These are phyloP conservation scores for Piper longum DNA, from an alignment of 164 flowering plant genomes.

Conservation along the genomic window DNA sequence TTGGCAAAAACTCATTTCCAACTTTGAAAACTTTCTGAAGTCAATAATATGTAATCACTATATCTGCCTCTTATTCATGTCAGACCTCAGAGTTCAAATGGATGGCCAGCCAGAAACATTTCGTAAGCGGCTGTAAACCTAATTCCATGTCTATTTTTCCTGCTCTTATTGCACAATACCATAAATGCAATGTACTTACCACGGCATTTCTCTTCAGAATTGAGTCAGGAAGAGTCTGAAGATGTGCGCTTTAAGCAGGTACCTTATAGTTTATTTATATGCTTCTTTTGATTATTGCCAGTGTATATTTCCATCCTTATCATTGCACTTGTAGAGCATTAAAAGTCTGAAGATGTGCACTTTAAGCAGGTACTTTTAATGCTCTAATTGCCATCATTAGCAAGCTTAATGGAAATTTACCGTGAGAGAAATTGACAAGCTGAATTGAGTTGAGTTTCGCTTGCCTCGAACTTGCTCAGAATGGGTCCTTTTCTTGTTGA, in stretches of 20 bases:
- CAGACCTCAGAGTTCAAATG: constrained; percentile 7
- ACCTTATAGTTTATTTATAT: constrained; percentile 3
- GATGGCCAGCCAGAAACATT: constrained; percentile 52
- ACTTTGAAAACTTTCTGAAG: too few relatives aligned
- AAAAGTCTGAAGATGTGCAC: constrained; percentile 68
- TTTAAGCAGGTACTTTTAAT: constrained; percentile 58
- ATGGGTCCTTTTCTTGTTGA: too few relatives aligned
- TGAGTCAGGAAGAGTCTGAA: constrained; percentile 68
- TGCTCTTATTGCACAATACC: background rate
- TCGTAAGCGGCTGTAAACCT: constrained; percentile 31
- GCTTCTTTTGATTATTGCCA: background rate
- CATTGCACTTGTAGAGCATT: background rate
- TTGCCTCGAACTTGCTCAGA: too few relatives aligned
- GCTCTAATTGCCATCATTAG: background rate
- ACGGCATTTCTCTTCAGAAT: constrained; percentile 31
- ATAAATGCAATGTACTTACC: background rate
- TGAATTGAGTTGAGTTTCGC: too few relatives aligned
- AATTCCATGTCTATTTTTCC: background rate
- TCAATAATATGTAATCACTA: too few relatives aligned
- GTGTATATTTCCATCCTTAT: background rate
- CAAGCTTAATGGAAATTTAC: too few relatives aligned
- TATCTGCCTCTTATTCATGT: background rate
- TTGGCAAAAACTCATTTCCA: background rate
- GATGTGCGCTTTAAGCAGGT: constrained; percentile 89
- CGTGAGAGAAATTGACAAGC: too few relatives aligned